phyloP scores from a whole-genome alignment of 352 stramenopile species.

The Thalassiosira mediterranea region DNA sequence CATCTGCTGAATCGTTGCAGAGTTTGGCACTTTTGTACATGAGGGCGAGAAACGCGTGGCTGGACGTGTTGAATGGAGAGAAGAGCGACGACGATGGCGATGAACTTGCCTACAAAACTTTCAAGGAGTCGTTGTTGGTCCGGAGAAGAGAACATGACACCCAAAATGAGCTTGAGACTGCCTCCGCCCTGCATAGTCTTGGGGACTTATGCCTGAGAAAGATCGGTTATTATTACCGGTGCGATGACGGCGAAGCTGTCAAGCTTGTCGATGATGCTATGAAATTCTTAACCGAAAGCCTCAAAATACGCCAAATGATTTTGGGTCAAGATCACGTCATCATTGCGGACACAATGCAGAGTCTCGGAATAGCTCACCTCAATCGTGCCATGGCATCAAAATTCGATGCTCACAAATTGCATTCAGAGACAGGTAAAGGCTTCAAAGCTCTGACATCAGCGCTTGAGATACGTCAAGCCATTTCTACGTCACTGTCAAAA shows the following conservation, averaged over 20 bases:
- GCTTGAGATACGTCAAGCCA: conserved; percentile 38
- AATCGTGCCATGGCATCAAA: conserved; percentile 38
- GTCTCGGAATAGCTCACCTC: conserved; percentile 52
- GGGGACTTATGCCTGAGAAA: conserved; percentile 54
- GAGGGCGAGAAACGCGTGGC: conserved; percentile 32
- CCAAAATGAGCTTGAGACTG: conserved; percentile 50
- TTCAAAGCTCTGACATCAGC: conserved; percentile 43
- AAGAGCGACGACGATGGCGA: conserved; percentile 41
- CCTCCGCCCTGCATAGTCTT: conserved; percentile 51
- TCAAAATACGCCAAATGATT: conserved; percentile 57
- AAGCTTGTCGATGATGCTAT: conserved; percentile 54
- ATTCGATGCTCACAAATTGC: conserved; percentile 35
- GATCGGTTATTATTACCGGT: conserved; percentile 30
- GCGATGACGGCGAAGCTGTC: conserved; percentile 33
- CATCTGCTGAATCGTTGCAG: conserved; percentile 54
- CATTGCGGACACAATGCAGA: conserved; percentile 44
- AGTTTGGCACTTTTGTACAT: conserved; percentile 50
- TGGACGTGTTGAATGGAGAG: conserved; percentile 47
- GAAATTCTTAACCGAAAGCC: conserved; percentile 55
- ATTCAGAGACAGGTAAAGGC: conserved; percentile 45
- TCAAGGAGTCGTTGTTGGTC: conserved; percentile 55
- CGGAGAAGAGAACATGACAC: conserved; percentile 50
- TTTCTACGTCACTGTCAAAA: conserved; percentile 2
- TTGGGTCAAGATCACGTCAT: conserved; percentile 47
- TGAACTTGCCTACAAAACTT: conserved; percentile 51